A percentile compares a stretch with the other conserved stretches of the same genome.
Evolutionary conservation across 352 stramenopile genomes (phyloP).

Genomic region (Phytophthora pseudosyringae): DNA sequence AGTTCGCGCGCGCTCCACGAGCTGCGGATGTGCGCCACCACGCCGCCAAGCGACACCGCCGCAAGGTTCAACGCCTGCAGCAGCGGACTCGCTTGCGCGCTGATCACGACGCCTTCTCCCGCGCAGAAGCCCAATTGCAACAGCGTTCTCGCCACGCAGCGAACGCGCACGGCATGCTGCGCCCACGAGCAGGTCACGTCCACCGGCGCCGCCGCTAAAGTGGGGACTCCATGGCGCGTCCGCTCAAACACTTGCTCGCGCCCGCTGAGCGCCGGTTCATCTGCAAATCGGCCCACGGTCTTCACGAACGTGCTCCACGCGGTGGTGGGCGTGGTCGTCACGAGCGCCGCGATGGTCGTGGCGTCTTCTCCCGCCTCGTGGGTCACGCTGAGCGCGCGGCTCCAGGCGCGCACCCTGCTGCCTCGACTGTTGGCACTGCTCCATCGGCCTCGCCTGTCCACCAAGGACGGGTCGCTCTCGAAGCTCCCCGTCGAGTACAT

Average conservation of each 20-base stretch:
- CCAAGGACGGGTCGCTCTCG: slow-evolving; percentile 13
- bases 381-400: slow-evolving; percentile 34
- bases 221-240: slow-evolving; percentile 1
- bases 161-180: slow-evolving; percentile 38
- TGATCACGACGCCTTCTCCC: slow-evolving; percentile 69
- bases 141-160: slow-evolving; percentile 52
- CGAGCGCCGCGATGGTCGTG: slow-evolving; percentile 24
- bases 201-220: background rate
- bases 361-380: slow-evolving; percentile 21
- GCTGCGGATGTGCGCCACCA: slow-evolving; percentile 62
- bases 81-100: slow-evolving; percentile 45
- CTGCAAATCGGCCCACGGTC: slow-evolving; percentile 30
- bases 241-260: slow-evolving; percentile 18
- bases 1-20: slow-evolving; percentile 65
- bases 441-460: slow-evolving; percentile 6
- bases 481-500: slow-evolving; percentile 48
- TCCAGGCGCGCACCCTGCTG: slow-evolving; percentile 28
- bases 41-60: slow-evolving; percentile 54
- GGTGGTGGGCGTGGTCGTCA: slow-evolving; percentile 23
- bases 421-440: slow-evolving; percentile 18
- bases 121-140: slow-evolving; percentile 57
- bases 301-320: slow-evolving; percentile 41
- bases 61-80: slow-evolving; percentile 73
- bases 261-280: slow-evolving; percentile 32
- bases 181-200: slow-evolving; percentile 36